Conservation (phyloP, 1,284 basidiomycete genomes). For the Tilletiopsis washingtonensis region DNA sequence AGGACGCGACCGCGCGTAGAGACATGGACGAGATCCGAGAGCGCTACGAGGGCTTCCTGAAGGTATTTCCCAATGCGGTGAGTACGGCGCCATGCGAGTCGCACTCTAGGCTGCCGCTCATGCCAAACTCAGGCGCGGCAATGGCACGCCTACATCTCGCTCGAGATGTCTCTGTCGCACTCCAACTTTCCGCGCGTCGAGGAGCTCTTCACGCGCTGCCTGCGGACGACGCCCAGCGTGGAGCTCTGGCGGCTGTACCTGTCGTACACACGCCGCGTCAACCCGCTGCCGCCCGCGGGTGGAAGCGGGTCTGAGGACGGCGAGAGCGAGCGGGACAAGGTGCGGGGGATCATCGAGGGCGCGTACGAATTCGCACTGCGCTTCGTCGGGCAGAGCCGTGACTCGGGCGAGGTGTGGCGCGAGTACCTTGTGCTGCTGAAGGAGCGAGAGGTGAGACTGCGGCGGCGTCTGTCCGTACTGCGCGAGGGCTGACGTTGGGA, state of each 20-base stretch:
- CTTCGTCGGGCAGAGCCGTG: constrained; percentile 68
- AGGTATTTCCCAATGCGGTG: constrained; percentile 71
- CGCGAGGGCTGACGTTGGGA: too few relatives aligned
- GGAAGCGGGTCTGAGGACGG: constrained; percentile 47
- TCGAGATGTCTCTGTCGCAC: constrained; percentile 60
- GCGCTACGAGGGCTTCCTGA: constrained; percentile 65
- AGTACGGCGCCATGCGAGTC: constrained; percentile 23
- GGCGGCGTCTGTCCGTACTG: too few relatives aligned
- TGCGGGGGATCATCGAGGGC: constrained; percentile 66
- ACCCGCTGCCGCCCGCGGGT: constrained; percentile 43
- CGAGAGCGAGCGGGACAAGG: constrained; percentile 55
- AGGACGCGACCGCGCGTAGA: constrained; percentile 60
- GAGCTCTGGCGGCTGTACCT: constrained; percentile 69
- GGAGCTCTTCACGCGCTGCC: constrained; percentile 65
- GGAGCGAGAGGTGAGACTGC: constrained; percentile 55
- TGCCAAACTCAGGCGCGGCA: constrained; percentile 40
- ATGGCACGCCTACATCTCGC: constrained; percentile 60
- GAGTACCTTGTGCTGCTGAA: constrained; percentile 74
- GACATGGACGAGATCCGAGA: constrained; percentile 63
- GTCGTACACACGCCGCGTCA: constrained; percentile 42
- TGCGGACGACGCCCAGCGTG: constrained; percentile 71
- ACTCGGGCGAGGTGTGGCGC: constrained; percentile 56
- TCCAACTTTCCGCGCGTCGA: constrained; percentile 56
- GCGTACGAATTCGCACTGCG: constrained; percentile 90
- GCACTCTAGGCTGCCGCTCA: not conserved